Evolutionary conservation across 441 rosid genomes (phyloP), one percentile per base, ranked within the genome.

Genomic region (Arabidopsis lyrata): DNA sequence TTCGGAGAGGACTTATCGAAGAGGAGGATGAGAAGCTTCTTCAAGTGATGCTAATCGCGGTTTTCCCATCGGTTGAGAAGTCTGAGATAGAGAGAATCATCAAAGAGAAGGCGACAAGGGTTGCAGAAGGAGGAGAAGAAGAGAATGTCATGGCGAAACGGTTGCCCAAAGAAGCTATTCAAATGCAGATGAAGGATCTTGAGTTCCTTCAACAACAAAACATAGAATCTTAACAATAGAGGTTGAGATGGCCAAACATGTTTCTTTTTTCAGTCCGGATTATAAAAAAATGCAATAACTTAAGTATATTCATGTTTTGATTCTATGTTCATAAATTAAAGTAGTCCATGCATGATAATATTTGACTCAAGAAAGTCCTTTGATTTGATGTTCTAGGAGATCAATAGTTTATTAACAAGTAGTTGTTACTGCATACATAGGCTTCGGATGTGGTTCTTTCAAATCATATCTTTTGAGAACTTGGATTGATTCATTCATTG

Each of bases 141-240:
- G 88, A 81, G 29, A 83, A 70, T 42, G 74, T 48, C 8, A 55
- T 74, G 76, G 76, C 86, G 2, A 88, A 82, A 83, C 82, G 88
- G 15, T 80, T 92, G 67, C 81, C 97, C 0, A 85, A 86, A 82
- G 97, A 88, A 79, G 99, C 98, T 55, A 86, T 79, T 14, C 70
- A 84, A 73, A 68, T 86, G 87, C 99, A 95, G 72, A 92, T 90
- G 98, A 95, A 90, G 78, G 97, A 95, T 80, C 97, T 95, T 54
- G 82, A 89, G 66, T 95, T 95, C 84, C 96, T 95, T 66, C 75
- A 84, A 82, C 75, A 84, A 83, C 94, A 90, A 65, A 90, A 85
- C 59, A 84, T 55, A 3, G 95, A 95, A 16, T 59, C 84, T 69
- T 86, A 63, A 81, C 53, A 66, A 38, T 60, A 61, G 13, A 41